Percentiles rank a stretch among this genome's conserved stretches.
These are phyloP conservation scores for Aspergillus vadensis DNA, from an alignment of 2,329 filamentous ascomycete genomes.

Conservation along the genomic window DNA sequence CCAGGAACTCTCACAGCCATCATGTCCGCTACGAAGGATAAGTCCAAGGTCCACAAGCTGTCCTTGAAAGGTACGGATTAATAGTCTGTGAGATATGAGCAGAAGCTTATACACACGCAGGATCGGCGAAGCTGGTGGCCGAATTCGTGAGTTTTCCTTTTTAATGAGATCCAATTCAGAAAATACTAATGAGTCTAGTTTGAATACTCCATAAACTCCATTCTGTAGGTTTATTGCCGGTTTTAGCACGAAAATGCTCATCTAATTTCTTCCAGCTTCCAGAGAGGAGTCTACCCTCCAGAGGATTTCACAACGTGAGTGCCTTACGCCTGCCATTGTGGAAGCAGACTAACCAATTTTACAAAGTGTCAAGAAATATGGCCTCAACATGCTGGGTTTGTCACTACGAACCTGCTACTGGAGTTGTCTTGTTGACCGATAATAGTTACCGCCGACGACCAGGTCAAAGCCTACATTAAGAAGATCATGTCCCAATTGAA, in stretches of 20 bases:
- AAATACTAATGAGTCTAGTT: slow-evolving; percentile 56
- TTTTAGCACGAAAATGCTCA: slow-evolving; percentile 15
- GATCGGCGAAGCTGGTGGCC: slow-evolving; percentile 81
- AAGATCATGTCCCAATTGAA: slow-evolving; percentile 98
- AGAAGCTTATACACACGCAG: slow-evolving; percentile 44
- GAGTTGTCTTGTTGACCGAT: slow-evolving; percentile 22
- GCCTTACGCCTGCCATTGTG: background rate
- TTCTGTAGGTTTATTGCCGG: slow-evolving; percentile 64
- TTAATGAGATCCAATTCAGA: background rate
- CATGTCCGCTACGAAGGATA: slow-evolving; percentile 59
- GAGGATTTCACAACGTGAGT: slow-evolving; percentile 91
- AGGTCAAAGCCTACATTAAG: slow-evolving; percentile 98
- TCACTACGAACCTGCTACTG: slow-evolving; percentile 6
- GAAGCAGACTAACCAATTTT: slow-evolving; percentile 4
- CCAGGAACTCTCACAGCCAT: slow-evolving; percentile 11
- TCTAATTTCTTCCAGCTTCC: slow-evolving; percentile 62
- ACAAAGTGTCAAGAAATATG: slow-evolving; percentile 89
- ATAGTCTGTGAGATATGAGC: background rate
- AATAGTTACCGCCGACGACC: slow-evolving; percentile 87
- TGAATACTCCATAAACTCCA: slow-evolving; percentile 97
- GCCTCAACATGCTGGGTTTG: slow-evolving; percentile 88
- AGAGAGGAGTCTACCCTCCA: slow-evolving; percentile 79
- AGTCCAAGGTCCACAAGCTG: slow-evolving; percentile 92
- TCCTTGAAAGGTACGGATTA: slow-evolving; percentile 54
- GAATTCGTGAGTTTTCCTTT: slow-evolving; percentile 74